Evolutionary conservation across 164 flowering plant species (phyloP), one percentile per base, ranked within the genome.

Genomic region (Chimonanthus salicifolius): DNA sequence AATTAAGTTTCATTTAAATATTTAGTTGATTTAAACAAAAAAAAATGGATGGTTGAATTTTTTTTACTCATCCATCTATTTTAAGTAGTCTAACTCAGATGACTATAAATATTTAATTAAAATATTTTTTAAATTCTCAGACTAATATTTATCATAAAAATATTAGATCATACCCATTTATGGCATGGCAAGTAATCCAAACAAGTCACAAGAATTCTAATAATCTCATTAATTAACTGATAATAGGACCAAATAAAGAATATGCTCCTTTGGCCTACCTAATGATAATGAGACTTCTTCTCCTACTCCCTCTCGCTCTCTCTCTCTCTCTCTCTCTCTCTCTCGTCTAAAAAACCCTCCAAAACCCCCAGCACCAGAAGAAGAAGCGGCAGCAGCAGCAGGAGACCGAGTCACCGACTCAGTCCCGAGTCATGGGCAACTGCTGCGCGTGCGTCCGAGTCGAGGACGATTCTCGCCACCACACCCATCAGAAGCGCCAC

Each of bases 361-460:
- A 47, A 65, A 47, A 4, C 16, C 46, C 68, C 13, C 68, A 21
- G 7, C 68, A 3, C 15, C 47, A 65, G 8, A 43, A 44, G 9
- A 47, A 44, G 4, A 47, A 65, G 5, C 11, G 44, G 13, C 48
- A 66, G 11, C 47, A 66, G 47, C 49, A 66, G 6, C 48, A 8
- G 6, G 7, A 44, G n/a, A 18, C 66, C 44, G 47, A 48, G 48
- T 7, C 7, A 13, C 44, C n/a, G 65, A 62, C 16, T 58, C 62
- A 4, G 4, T 58, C 62, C 4, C 65, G 5, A 18, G 8, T 33
- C 65, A 80, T 80, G 80, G 83, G 80, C 5, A 91, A 91, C 78
- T 87, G 91, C 74, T 74, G 70, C 86, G 84, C 89, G 0, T 92
- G 94, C 72, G 76, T 88, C 60, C 77, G 79, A 63, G 49, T 69